A percentile compares a stretch with the other conserved stretches of the same genome.
phyloP scores from a whole-genome alignment of 2,329 filamentous ascomycete genomes.

The Nothopassalora personata region DNA sequence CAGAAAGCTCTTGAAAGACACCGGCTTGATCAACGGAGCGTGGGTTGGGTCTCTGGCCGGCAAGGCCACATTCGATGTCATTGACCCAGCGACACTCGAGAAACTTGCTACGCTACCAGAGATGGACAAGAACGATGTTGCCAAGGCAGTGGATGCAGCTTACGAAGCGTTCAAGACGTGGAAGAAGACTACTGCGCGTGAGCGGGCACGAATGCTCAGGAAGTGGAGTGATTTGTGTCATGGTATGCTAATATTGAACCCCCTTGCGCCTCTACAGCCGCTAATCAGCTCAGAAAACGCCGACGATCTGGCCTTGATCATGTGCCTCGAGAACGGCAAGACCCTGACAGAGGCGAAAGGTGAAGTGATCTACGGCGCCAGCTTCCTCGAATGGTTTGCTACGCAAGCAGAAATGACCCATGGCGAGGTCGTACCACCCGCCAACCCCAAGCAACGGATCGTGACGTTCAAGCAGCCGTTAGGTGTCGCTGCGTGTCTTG shows the following conservation, averaged over 20 bases:
- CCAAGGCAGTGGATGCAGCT: conserved; percentile 19
- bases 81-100: conserved; percentile 21
- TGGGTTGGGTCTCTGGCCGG: conserved; percentile 42
- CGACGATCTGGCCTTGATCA: conserved; percentile 29
- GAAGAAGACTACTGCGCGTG: conserved; percentile 21
- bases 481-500: conserved; percentile 25
- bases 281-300: conserved; percentile 13
- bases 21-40: conserved; percentile 24
- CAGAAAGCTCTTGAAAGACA: conserved; percentile 17
- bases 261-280: background rate
- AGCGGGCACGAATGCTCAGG: conserved; percentile 24
- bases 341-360: conserved; percentile 28
- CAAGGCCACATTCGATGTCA: conserved; percentile 24
- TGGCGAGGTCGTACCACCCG: conserved; percentile 18
- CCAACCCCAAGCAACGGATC: conserved; percentile 21
- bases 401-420: conserved; percentile 25
- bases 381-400: conserved; percentile 32
- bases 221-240: conserved; percentile 28
- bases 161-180: conserved; percentile 20
- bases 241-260: background rate
- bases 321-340: conserved; percentile 34
- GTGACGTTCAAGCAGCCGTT: conserved; percentile 28
- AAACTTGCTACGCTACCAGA: conserved; percentile 23
- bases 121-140: conserved; percentile 19
- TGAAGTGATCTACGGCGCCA: conserved; percentile 29